Evolutionary conservation across 1,284 basidiomycete genomes (phyloP).

Genomic region (Pascua guehoae): DNA sequence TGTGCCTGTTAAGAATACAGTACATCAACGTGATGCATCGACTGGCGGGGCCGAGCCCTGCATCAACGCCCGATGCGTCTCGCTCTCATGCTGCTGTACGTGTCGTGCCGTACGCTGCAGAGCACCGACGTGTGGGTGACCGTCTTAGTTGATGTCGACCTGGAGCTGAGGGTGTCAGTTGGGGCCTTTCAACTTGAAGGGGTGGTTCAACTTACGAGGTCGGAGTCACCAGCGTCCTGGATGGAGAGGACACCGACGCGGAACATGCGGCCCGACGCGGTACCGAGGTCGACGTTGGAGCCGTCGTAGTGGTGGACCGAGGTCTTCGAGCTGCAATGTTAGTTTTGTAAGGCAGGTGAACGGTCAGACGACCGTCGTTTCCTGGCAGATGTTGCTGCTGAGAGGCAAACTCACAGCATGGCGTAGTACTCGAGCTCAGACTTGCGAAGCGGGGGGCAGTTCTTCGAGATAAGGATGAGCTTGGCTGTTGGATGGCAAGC

Average conservation of each 20-base stretch:
- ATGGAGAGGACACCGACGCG: conserved; percentile 99
- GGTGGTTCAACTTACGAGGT: conserved; percentile 58
- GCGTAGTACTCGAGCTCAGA: conserved; percentile 99
- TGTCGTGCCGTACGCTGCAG: neutral
- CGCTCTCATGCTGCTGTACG: neutral
- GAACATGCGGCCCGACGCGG: conserved; percentile 99
- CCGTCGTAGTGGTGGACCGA: conserved; percentile 95
- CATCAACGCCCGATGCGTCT: neutral
- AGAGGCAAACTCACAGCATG: conserved; percentile 65
- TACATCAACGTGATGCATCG: neutral
- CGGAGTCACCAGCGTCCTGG: conserved; percentile 94
- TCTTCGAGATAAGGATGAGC: conserved; percentile 97
- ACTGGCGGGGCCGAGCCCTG: neutral
- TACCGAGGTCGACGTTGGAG: conserved; percentile 96
- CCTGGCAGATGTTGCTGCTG: neutral
- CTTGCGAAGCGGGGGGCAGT: conserved; percentile 98
- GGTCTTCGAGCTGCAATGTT: conserved; percentile 67
- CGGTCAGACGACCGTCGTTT: neutral
- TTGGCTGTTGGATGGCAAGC: conserved; percentile 64
- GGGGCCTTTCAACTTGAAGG: too few species aligned
- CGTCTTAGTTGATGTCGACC: conserved; percentile 37
- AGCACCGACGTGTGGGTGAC: neutral
- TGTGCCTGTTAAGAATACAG: too few species aligned
- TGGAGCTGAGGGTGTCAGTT: conserved; percentile 29
- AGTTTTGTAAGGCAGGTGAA: neutral